phyloP scores from a whole-genome alignment of 176 grass and related monocot species.

The Cenchrus fungigraminus region DNA sequence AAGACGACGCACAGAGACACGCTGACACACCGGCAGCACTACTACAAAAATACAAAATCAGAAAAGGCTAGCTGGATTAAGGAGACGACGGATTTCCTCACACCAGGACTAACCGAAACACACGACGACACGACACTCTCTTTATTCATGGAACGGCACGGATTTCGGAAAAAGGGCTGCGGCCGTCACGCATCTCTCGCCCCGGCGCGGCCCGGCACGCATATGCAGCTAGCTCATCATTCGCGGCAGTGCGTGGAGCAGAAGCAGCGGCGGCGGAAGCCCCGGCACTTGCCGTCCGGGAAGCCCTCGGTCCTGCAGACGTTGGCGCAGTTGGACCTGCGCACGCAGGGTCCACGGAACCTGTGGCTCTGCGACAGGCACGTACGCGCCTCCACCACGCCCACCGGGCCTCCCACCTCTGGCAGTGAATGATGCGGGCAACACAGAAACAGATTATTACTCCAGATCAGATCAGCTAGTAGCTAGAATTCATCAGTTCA shows the following conservation, averaged over 20 bases:
- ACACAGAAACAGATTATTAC: too few relatives aligned
- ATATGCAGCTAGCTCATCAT: too few relatives aligned
- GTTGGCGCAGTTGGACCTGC: conserved; percentile 57
- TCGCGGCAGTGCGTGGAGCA: conserved; percentile 55
- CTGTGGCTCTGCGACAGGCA: conserved; percentile 75
- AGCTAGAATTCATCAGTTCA: background rate
- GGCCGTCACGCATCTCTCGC: background rate
- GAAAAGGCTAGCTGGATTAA: background rate
- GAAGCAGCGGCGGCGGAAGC: conserved; percentile 70
- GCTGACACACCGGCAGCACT: background rate
- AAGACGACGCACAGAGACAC: background rate
- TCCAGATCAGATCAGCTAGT: background rate
- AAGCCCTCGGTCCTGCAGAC: conserved; percentile 86
- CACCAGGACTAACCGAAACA: background rate
- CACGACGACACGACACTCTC: background rate
- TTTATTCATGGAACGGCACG: background rate
- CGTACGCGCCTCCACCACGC: conserved; percentile 60
- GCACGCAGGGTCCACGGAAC: conserved; percentile 68
- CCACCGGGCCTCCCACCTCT: conserved; percentile 54
- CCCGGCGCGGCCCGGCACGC: too few relatives aligned
- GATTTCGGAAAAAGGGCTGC: background rate
- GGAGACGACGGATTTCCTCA: background rate
- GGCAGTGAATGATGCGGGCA: too few relatives aligned
- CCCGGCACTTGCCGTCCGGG: conserved; percentile 58
- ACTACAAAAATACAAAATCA: background rate